A percentile compares a stretch with the other conserved stretches of the same genome.
These are phyloP conservation scores for Spinacia oleracea DNA, from an alignment of 179 eudicot genomes.

Conservation along the genomic window DNA sequence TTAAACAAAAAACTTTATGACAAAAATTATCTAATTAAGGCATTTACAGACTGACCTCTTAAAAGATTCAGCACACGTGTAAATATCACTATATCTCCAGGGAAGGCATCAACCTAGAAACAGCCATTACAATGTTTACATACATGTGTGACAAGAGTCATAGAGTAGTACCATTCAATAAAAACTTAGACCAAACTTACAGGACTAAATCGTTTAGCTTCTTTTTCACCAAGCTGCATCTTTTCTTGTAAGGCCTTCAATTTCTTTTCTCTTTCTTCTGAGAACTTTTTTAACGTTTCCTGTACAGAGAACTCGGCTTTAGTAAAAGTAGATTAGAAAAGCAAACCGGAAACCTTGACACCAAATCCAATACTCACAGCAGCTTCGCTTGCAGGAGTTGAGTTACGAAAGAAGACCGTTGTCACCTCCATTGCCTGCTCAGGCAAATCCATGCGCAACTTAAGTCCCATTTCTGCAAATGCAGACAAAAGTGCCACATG, in stretches of 20 bases:
- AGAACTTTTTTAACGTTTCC: slow-evolving; percentile 65
- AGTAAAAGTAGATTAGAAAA: slow-evolving; percentile 5
- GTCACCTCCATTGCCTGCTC: slow-evolving; percentile 97
- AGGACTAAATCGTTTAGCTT: slow-evolving; percentile 88
- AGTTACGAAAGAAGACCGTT: slow-evolving; percentile 78
- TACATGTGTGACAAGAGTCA: background rate
- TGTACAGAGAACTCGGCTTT: slow-evolving; percentile 29
- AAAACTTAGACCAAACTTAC: slow-evolving; percentile 40
- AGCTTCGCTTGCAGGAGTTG: slow-evolving; percentile 83
- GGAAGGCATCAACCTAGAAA: slow-evolving; percentile 94
- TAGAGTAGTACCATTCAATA: background rate
- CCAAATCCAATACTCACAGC: slow-evolving; percentile 43
- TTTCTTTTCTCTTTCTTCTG: slow-evolving; percentile 70
- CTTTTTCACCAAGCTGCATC: slow-evolving; percentile 69
- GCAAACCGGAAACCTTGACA: slow-evolving; percentile 2
- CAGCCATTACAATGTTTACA: slow-evolving; percentile 9
- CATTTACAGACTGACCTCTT: slow-evolving; percentile 58
- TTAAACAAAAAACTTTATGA: background rate
- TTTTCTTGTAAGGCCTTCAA: slow-evolving; percentile 74
- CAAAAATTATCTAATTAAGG: slow-evolving; percentile 1
- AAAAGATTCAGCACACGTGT: slow-evolving; percentile 90
- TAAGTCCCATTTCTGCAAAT: slow-evolving; percentile 93
- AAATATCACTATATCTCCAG: slow-evolving; percentile 95
- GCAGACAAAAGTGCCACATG: slow-evolving; percentile 98
- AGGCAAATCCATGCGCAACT: slow-evolving; percentile 87